Conservation (phyloP, 1,284 basidiomycete species). For the Austroboletus novae-zelandiae region DNA sequence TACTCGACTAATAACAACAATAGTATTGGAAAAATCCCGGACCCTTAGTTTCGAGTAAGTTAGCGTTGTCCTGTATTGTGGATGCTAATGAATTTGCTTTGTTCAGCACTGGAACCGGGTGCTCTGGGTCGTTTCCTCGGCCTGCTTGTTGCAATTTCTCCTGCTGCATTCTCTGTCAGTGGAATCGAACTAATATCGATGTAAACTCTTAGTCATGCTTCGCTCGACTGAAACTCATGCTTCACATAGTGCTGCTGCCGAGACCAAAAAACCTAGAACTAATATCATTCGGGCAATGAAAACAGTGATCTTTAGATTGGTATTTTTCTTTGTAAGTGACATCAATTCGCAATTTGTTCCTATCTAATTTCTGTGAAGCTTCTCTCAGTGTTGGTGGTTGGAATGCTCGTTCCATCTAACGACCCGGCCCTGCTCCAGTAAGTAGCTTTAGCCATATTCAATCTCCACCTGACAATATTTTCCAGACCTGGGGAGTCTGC, state of each 20-base stretch:
- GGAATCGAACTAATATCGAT: conserved; percentile 83
- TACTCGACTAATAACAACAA: not conserved
- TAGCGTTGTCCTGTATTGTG: conserved; percentile 8
- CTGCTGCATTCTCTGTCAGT: conserved; percentile 83
- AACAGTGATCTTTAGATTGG: conserved; percentile 77
- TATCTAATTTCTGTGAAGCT: conserved; percentile 39
- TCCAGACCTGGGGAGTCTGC: conserved; percentile 51
- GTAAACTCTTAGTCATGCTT: conserved; percentile 36
- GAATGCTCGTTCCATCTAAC: conserved; percentile 77
- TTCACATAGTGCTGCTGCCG: conserved; percentile 60
- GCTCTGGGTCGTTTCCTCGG: conserved; percentile 52
- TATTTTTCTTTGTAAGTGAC: conserved; percentile 63
- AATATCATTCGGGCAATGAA: conserved; percentile 81
- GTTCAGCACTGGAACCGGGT: conserved; percentile 31
- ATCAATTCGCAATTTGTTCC: not conserved
- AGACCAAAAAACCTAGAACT: conserved; percentile 71
- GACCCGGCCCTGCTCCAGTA: conserved; percentile 55
- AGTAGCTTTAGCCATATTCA: conserved; percentile 14
- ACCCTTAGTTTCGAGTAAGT: conserved; percentile 22
- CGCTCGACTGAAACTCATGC: not conserved
- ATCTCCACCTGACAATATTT: conserved; percentile 6
- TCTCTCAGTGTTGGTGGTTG: conserved; percentile 71
- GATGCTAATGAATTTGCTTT: conserved; percentile 40
- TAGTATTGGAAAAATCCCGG: conserved; percentile 25
- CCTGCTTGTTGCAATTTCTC: conserved; percentile 66